Evolutionary conservation across 129 eudicot genomes (phyloP).

Genomic region (Lactuca sativa): DNA sequence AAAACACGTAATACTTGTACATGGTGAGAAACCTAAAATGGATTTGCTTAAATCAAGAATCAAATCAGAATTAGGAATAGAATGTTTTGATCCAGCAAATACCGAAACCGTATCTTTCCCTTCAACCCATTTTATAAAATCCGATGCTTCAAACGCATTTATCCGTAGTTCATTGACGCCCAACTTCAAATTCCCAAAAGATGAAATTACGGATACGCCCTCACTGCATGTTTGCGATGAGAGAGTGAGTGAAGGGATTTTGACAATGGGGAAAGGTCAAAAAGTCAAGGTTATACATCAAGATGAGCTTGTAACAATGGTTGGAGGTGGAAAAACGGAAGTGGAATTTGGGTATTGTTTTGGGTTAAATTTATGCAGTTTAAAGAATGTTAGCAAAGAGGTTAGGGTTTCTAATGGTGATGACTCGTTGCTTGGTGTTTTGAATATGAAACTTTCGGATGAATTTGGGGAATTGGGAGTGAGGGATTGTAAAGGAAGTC

Average conservation of each 20-base stretch:
- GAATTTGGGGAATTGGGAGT: conserved; percentile 36
- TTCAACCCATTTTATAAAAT: conserved; percentile 60
- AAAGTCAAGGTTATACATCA: conserved; percentile 53
- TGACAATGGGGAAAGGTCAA: conserved; percentile 41
- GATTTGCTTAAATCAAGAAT: conserved; percentile 60
- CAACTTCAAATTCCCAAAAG: conserved; percentile 62
- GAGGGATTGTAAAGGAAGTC: conserved; percentile 33
- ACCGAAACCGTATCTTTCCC: conserved; percentile 58
- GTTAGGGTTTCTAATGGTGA: conserved; percentile 18
- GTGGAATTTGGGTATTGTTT: conserved; percentile 59
- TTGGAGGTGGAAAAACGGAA: conserved; percentile 42
- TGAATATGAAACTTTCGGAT: conserved; percentile 29
- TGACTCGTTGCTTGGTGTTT: conserved; percentile 24
- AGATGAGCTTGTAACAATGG: conserved; percentile 50
- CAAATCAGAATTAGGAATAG: conserved; percentile 60
- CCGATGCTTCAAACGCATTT: conserved; percentile 52
- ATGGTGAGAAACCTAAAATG: conserved; percentile 87
- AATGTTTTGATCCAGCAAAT: conserved; percentile 62
- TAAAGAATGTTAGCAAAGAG: conserved; percentile 10
- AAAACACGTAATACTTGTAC: conserved; percentile 79
- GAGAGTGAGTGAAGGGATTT: conserved; percentile 63
- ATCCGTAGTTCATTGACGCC: conserved; percentile 50
- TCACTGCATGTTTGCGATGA: conserved; percentile 54
- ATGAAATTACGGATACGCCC: conserved; percentile 20
- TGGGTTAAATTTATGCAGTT: conserved; percentile 19